Conservation (phyloP, 495 filamentous ascomycete species). For the Penicillium lividum region DNA sequence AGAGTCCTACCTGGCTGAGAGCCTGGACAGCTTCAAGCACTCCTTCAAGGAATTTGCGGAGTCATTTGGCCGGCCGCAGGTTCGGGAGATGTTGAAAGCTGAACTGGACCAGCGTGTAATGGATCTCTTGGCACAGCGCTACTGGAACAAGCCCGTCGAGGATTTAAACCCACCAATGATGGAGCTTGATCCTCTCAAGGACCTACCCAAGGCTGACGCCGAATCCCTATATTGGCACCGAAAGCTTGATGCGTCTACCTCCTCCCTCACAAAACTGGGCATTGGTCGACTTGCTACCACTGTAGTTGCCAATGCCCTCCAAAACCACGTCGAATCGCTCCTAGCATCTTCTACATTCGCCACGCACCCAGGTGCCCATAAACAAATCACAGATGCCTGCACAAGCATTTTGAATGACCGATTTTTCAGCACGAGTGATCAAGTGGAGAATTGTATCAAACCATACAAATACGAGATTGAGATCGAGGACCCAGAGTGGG, state of each 20-base stretch:
- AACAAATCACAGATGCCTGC: slow-evolving; percentile 87
- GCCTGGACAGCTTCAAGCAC: slow-evolving; percentile 95
- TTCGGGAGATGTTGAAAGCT: slow-evolving; percentile 84
- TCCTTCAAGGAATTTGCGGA: slow-evolving; percentile 92
- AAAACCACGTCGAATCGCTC: slow-evolving; percentile 78
- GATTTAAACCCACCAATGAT: slow-evolving; percentile 61
- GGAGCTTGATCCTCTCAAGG: slow-evolving; percentile 71
- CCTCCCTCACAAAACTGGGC: slow-evolving; percentile 86
- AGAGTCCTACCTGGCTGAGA: slow-evolving; percentile 94
- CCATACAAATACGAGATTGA: slow-evolving; percentile 98
- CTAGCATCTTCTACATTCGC: slow-evolving; percentile 79
- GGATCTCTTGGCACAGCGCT: slow-evolving; percentile 89
- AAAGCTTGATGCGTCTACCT: slow-evolving; percentile 90
- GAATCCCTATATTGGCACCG: slow-evolving; percentile 89
- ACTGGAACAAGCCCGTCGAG: slow-evolving; percentile 96
- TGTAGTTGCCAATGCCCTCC: slow-evolving; percentile 84
- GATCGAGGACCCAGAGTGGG: slow-evolving; percentile 87
- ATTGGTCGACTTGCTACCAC: slow-evolving; percentile 91
- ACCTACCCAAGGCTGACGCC: slow-evolving; percentile 78
- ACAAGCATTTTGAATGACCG: slow-evolving; percentile 87
- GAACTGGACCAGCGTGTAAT: slow-evolving; percentile 94
- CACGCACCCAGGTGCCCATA: slow-evolving; percentile 84
- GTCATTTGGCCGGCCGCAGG: slow-evolving; percentile 83
- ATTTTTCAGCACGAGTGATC: slow-evolving; percentile 94
- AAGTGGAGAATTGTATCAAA: slow-evolving; percentile 99